phyloP scores from a whole-genome alignment of 1,139 yeast genomes.

The Groenewaldozyma auringiensis region DNA sequence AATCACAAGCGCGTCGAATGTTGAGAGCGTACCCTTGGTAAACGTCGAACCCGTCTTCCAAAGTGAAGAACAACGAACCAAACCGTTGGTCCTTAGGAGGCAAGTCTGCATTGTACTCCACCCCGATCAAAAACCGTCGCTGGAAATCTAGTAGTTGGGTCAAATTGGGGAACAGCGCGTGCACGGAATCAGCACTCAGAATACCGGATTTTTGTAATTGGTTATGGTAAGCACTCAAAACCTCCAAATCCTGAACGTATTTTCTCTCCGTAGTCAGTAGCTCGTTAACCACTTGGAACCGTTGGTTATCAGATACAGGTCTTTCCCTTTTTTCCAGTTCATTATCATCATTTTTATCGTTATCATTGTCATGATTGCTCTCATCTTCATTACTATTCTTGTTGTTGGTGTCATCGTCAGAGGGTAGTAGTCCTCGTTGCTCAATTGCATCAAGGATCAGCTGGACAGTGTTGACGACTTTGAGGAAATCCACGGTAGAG shows the following conservation, averaged over 20 bases:
- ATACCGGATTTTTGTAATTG: conserved; percentile 60
- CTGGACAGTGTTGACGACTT: conserved; percentile 60
- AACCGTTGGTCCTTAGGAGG: conserved; percentile 73
- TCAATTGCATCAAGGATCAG: conserved; percentile 43
- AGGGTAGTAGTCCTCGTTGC: conserved; percentile 18
- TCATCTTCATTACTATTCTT: not conserved
- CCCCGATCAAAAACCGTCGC: conserved; percentile 75
- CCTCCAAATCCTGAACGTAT: conserved; percentile 84
- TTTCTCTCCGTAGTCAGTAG: conserved; percentile 84
- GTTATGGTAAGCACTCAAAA: conserved; percentile 56
- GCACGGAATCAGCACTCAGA: conserved; percentile 72
- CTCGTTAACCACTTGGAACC: conserved; percentile 65
- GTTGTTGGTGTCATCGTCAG: conserved; percentile 4
- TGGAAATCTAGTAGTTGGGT: conserved; percentile 85
- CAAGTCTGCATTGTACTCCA: conserved; percentile 78
- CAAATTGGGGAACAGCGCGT: conserved; percentile 79
- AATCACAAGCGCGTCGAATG: conserved; percentile 81
- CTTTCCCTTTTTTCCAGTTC: conserved; percentile 36
- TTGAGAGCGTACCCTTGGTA: conserved; percentile 83
- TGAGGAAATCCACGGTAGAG: conserved; percentile 67
- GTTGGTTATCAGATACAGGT: not conserved
- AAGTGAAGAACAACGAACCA: conserved; percentile 75
- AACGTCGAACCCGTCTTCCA: conserved; percentile 72
- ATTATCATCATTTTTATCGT: not conserved
- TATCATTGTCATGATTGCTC: conserved; percentile 5